A percentile compares a stretch with the other conserved stretches of the same genome.
Conservation (phyloP, 1,284 basidiomycete genomes). For the Cutaneotrichosporon cavernicola region DNA sequence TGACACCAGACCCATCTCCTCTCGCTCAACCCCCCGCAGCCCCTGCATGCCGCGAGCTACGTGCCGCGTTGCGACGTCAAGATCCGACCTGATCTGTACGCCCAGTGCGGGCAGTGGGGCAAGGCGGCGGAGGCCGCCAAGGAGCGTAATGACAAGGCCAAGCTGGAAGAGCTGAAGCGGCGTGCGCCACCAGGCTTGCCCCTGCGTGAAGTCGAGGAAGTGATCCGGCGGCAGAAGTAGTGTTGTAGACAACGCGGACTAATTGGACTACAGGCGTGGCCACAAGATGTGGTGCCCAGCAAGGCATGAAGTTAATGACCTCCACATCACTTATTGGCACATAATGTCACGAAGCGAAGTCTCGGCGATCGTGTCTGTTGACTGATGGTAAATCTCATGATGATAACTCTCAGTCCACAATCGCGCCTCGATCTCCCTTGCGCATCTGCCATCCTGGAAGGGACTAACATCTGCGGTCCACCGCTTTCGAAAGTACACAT, state of each 20-base stretch:
- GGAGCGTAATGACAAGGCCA: constrained; percentile 74
- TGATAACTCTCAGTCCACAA: no score
- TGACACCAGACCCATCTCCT: constrained; percentile 44
- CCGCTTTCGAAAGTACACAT: no score
- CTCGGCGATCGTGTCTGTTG: no score
- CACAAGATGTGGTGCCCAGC: no score
- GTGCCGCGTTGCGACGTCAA: constrained; percentile 78
- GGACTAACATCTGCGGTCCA: no score
- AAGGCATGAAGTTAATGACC: no score
- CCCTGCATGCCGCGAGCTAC: constrained; percentile 70
- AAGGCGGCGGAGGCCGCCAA: constrained; percentile 82
- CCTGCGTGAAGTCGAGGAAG: constrained; percentile 25
- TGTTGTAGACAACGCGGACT: not conserved
- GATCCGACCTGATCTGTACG: constrained; percentile 79
- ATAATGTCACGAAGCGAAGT: no score
- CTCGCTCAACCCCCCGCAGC: constrained; percentile 51
- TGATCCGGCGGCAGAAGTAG: constrained; percentile 26
- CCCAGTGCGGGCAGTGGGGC: constrained; percentile 83
- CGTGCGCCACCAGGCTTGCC: constrained; percentile 16
- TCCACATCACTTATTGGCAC: no score
- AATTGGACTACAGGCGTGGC: not conserved
- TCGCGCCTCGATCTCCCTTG: no score
- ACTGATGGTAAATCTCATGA: no score
- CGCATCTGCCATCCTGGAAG: no score
- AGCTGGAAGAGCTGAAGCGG: constrained; percentile 60